phyloP scores from a whole-genome alignment of 495 filamentous ascomycete genomes.

The Hypomontagnella submonticulosa region DNA sequence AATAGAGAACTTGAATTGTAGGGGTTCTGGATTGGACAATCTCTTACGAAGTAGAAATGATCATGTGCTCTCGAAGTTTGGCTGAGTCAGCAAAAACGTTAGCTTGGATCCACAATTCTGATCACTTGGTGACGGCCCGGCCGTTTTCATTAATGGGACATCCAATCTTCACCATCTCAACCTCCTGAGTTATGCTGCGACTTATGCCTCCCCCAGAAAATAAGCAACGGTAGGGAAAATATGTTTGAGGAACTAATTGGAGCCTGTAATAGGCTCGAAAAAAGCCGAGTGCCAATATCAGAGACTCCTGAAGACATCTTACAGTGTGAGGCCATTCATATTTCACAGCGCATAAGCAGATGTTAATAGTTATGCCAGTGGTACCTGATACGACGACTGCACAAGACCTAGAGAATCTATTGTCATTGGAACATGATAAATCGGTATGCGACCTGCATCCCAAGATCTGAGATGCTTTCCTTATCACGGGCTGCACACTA shows the following conservation, averaged over 20 bases:
- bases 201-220: neutral
- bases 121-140: too few species aligned
- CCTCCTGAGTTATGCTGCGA: neutral
- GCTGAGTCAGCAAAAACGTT: too few species aligned
- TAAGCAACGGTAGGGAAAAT: neutral
- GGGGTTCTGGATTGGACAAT: too few species aligned
- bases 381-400: slow-evolving; percentile 7
- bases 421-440: slow-evolving; percentile 3
- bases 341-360: neutral
- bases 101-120: too few species aligned
- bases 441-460: slow-evolving; percentile 5
- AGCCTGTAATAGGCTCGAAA: slow-evolving; percentile 15
- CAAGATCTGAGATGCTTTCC: neutral
- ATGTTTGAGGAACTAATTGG: slow-evolving; percentile 30
- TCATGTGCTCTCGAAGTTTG: too few species aligned
- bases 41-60: too few species aligned
- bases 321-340: slow-evolving; percentile 9
- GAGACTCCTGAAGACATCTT: slow-evolving; percentile 15
- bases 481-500: neutral
- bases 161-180: too few species aligned
- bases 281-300: neutral
- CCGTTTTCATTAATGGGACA: too few species aligned
- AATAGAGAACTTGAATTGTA: too few species aligned
- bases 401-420: slow-evolving; percentile 7
- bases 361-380: slow-evolving; percentile 14